Conservation (phyloP, 495 filamentous ascomycete species). For the Penicillium mononematosum region DNA sequence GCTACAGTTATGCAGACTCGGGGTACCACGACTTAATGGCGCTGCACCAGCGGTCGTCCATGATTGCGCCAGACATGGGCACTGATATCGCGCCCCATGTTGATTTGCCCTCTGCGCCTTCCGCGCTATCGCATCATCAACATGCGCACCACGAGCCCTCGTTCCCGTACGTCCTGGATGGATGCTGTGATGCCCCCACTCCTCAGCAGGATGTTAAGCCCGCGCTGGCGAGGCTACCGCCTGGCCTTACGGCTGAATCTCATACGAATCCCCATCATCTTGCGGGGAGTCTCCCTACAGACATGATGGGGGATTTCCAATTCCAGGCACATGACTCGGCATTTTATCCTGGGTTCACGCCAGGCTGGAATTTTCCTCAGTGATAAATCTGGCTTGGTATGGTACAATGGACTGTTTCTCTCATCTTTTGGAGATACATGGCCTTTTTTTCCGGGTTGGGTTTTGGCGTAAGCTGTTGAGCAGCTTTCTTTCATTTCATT, state of each 20-base stretch:
- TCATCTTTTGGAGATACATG: neutral
- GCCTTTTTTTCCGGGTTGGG: neutral
- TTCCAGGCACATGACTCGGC: constrained; percentile 28
- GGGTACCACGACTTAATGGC: constrained; percentile 29
- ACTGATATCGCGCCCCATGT: constrained; percentile 26
- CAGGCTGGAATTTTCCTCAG: constrained; percentile 37
- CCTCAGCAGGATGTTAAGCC: constrained; percentile 21
- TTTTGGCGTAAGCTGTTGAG: constrained; percentile 14
- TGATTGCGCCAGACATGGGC: constrained; percentile 19
- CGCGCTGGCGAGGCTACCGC: constrained; percentile 12
- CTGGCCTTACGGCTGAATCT: constrained; percentile 17
- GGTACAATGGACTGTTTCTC: neutral
- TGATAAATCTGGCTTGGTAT: constrained; percentile 17
- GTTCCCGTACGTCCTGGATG: constrained; percentile 24
- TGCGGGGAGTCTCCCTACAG: constrained; percentile 24
- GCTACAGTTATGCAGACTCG: constrained; percentile 26
- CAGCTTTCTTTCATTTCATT: constrained; percentile 18
- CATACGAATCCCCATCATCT: constrained; percentile 13
- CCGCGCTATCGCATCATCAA: constrained; percentile 4
- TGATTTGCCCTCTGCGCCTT: constrained; percentile 15
- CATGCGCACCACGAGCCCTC: constrained; percentile 18
- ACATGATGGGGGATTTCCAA: constrained; percentile 32
- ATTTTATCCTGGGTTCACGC: constrained; percentile 28
- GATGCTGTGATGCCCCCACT: constrained; percentile 12
- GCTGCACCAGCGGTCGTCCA: constrained; percentile 19